Evolutionary conservation across 2,329 filamentous ascomycete species (phyloP).

Genomic region (Cercospora sp.): DNA sequence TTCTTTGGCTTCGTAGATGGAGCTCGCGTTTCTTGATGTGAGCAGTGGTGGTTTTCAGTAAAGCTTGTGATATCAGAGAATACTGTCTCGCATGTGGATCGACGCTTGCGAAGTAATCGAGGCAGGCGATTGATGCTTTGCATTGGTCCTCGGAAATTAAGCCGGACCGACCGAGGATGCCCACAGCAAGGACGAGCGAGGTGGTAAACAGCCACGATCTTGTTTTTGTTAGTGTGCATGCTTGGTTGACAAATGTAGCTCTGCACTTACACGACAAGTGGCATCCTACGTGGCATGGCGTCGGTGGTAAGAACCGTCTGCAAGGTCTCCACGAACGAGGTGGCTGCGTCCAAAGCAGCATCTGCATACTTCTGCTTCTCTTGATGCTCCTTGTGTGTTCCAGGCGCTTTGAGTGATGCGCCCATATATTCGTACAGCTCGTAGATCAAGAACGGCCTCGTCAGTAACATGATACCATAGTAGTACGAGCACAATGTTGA

Average conservation of each 20-base stretch:
- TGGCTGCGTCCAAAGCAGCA: constrained; percentile 34
- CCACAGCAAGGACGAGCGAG: constrained; percentile 35
- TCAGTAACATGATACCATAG: constrained; percentile 56
- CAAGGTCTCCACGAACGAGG: constrained; percentile 30
- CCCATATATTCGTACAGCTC: constrained; percentile 46
- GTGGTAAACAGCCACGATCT: constrained; percentile 37
- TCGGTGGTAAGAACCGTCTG: constrained; percentile 24
- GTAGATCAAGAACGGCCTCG: constrained; percentile 56
- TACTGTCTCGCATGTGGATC: constrained; percentile 38
- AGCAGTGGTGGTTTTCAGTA: constrained; percentile 28
- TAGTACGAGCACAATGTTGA: constrained; percentile 55
- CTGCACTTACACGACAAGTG: constrained; percentile 29
- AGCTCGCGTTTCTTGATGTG: constrained; percentile 30
- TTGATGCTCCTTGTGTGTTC: constrained; percentile 22
- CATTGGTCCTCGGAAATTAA: constrained; percentile 29
- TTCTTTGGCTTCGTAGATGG: constrained; percentile 26
- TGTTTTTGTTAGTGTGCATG: neutral
- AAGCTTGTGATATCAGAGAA: constrained; percentile 29
- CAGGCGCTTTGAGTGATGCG: constrained; percentile 24
- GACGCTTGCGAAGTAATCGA: constrained; percentile 33
- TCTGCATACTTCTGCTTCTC: constrained; percentile 35
- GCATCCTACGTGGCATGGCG: constrained; percentile 25
- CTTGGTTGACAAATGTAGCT: neutral
- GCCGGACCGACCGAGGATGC: constrained; percentile 32
- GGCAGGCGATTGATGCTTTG: constrained; percentile 25